phyloP scores from a whole-genome alignment of 148 eudicot species.

The Rhododendron kiyosumense region DNA sequence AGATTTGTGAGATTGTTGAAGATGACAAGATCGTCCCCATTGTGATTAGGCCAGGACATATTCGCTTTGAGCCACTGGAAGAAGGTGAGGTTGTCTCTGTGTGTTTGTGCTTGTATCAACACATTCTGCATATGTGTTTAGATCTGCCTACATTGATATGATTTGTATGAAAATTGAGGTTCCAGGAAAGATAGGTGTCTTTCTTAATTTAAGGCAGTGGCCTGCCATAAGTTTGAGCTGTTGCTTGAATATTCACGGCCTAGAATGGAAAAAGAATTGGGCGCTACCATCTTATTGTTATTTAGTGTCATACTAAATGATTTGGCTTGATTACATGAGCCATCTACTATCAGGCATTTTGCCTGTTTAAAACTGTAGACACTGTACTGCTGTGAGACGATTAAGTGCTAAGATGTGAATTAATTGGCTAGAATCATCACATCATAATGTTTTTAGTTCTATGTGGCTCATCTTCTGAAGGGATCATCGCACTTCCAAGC shows the following conservation, averaged over 20 bases:
- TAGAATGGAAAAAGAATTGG: background rate
- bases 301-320: background rate
- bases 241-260: background rate
- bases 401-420: background rate
- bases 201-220: background rate
- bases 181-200: background rate
- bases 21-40: constrained; percentile 68
- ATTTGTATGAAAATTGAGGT: background rate
- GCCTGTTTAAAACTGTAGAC: background rate
- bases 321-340: background rate
- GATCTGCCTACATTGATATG: background rate
- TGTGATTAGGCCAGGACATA: constrained; percentile 78
- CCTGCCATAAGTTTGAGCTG: background rate
- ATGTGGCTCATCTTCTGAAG: background rate
- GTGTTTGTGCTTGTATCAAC: background rate
- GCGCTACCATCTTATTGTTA: background rate
- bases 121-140: background rate
- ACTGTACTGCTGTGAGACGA: background rate
- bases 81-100: constrained; percentile 37
- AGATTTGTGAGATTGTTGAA: constrained; percentile 1
- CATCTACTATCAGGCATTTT: background rate
- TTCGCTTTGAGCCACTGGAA: constrained; percentile 67
- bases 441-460: background rate
- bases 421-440: background rate
- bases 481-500: background rate